These are phyloP conservation scores for Collariella sp. DNA, from an alignment of 495 filamentous ascomycete species.

Conservation along the genomic window DNA sequence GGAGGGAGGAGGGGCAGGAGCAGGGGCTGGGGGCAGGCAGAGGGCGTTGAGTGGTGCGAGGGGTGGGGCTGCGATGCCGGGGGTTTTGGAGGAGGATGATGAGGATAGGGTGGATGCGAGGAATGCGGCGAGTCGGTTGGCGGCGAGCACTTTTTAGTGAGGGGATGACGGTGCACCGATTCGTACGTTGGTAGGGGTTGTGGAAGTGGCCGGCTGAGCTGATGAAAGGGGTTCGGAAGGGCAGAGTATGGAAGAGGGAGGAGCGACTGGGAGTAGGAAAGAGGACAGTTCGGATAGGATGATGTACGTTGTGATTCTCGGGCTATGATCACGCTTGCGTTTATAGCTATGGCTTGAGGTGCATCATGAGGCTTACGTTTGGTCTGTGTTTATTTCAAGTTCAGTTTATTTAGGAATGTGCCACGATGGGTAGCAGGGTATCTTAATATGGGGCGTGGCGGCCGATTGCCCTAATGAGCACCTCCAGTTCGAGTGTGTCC, in stretches of 20 bases:
- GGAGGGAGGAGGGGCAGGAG: constrained; percentile 15
- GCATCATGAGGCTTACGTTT: neutral
- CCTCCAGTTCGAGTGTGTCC: no score
- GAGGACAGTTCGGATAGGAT: neutral
- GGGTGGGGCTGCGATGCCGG: constrained; percentile 39
- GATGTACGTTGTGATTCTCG: no score
- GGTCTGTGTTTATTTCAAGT: neutral
- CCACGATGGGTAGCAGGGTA: no score
- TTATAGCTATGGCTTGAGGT: neutral
- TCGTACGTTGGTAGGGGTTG: neutral
- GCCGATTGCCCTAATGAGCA: no score
- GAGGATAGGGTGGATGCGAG: constrained; percentile 89
- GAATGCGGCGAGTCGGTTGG: constrained; percentile 89
- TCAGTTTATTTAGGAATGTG: neutral
- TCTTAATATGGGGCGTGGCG: no score
- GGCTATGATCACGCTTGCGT: neutral
- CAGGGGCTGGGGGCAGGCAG: constrained; percentile 30
- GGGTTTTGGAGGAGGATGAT: constrained; percentile 76
- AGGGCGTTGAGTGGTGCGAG: constrained; percentile 51
- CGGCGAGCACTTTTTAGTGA: constrained; percentile 80
- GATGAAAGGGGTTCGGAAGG: neutral
- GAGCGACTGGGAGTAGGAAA: neutral
- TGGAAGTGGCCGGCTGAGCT: neutral
- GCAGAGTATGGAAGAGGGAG: neutral
- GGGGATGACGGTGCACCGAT: neutral